These are phyloP conservation scores for Glycine tomentella DNA, from an alignment of 306 rosid genomes.

Conservation along the genomic window DNA sequence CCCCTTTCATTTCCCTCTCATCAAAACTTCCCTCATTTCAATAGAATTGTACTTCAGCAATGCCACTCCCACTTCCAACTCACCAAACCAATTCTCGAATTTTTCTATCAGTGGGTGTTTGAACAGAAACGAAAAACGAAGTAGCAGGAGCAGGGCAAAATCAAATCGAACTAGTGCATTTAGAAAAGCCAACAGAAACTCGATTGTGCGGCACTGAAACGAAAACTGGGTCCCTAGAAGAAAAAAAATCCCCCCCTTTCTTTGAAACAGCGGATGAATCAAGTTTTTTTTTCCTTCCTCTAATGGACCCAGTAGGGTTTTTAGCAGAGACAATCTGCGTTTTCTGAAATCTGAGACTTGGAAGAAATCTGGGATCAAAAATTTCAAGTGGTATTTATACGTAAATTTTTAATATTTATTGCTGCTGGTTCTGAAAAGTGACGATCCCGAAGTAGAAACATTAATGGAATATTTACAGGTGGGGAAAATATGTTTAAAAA, in stretches of 20 bases:
- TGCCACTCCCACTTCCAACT: too few species aligned
- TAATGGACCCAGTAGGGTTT: constrained; percentile 51
- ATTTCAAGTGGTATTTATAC: constrained; percentile 3
- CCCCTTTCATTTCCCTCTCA: constrained; percentile 57
- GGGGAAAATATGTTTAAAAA: too few species aligned
- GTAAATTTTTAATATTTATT: background rate
- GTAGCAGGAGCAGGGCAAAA: constrained; percentile 25
- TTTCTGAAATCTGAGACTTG: constrained; percentile 54
- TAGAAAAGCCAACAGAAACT: constrained; percentile 36
- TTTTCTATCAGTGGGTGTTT: background rate
- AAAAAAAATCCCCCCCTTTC: constrained; percentile 6
- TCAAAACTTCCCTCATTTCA: background rate
- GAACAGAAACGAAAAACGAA: background rate
- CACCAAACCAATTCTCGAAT: constrained; percentile 23
- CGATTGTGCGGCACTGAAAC: constrained; percentile 43
- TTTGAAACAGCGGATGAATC: constrained; percentile 42
- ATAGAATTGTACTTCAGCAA: constrained; percentile 21
- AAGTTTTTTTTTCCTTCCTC: background rate
- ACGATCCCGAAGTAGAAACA: constrained; percentile 25
- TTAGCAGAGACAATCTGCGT: constrained; percentile 50
- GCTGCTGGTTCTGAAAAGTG: constrained; percentile 46
- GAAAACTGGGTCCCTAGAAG: constrained; percentile 15
- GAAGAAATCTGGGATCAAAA: constrained; percentile 62
- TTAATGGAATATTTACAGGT: constrained; percentile 46
- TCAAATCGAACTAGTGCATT: constrained; percentile 28